Evolutionary conservation across 768 basidiomycete genomes (phyloP).

Genomic region (Ramaria sp.): DNA sequence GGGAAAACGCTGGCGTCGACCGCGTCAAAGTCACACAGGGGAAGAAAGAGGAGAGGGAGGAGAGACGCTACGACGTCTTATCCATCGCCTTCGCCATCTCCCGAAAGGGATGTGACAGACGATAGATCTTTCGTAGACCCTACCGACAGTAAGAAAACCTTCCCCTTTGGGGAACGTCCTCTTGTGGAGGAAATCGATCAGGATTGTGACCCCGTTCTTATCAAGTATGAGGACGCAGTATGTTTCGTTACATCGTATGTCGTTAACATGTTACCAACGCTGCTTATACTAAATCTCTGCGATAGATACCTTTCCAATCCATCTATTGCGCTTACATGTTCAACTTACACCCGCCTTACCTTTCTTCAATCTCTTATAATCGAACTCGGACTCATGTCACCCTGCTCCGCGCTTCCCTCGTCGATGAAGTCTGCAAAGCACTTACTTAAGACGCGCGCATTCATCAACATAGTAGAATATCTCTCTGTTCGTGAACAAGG

Average conservation of each 20-base stretch:
- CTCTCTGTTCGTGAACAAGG: conserved; percentile 55
- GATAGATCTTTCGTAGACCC: not conserved
- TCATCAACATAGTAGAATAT: conserved; percentile 67
- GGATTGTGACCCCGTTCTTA: not conserved
- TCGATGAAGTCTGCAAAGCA: conserved; percentile 59
- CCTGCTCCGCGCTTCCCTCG: conserved; percentile 36
- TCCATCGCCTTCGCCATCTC: conserved; percentile 1
- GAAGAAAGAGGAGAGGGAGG: not conserved
- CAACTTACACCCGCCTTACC: conserved; percentile 36
- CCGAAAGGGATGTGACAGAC: not conserved
- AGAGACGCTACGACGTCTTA: not conserved
- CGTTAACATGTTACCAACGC: not conserved
- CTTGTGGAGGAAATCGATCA: conserved; percentile 7
- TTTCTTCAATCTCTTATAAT: conserved; percentile 66
- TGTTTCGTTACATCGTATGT: conserved; percentile 53
- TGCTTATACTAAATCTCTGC: not conserved
- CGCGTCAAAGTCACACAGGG: not conserved
- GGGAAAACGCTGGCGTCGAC: not conserved
- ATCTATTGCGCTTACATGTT: conserved; percentile 23
- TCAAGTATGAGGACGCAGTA: conserved; percentile 45
- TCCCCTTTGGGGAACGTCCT: conserved; percentile 1
- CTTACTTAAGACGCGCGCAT: conserved; percentile 51
- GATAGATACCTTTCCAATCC: conserved; percentile 44
- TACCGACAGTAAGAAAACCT: not conserved
- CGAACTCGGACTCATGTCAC: conserved; percentile 48